Percentiles rank a stretch among this genome's conserved stretches.
These are phyloP conservation scores for Erythrobasidium hasegawianum DNA, from an alignment of 1,284 basidiomycete genomes.

Conservation along the genomic window DNA sequence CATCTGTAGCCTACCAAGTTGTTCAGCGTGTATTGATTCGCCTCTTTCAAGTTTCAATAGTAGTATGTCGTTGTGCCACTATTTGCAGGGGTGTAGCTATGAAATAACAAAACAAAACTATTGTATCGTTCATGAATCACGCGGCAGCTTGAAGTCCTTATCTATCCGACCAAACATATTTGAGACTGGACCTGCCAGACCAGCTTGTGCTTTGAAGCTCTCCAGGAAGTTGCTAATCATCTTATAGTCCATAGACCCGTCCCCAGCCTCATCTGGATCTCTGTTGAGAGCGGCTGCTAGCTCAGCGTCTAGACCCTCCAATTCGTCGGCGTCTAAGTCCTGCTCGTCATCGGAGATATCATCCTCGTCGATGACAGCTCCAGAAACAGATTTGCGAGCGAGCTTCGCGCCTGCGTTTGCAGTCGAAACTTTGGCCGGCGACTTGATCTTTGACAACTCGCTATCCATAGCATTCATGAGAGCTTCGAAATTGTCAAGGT, in stretches of 20 bases:
- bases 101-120: not conserved
- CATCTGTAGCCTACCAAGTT: no score
- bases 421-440: not conserved
- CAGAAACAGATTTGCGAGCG: not conserved
- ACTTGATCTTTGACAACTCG: slow-evolving; percentile 59
- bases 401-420: not conserved
- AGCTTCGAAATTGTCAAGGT: slow-evolving; percentile 84
- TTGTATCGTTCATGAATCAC: slow-evolving; percentile 22
- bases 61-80: not conserved
- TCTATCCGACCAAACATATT: slow-evolving; percentile 74
- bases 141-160: slow-evolving; percentile 39
- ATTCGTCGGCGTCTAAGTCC: slow-evolving; percentile 60
- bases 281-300: slow-evolving; percentile 63
- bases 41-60: no score
- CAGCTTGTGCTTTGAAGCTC: slow-evolving; percentile 84
- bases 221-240: slow-evolving; percentile 92
- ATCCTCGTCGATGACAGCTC: slow-evolving; percentile 6
- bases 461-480: slow-evolving; percentile 92
- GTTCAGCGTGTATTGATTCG: no score
- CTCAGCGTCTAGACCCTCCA: slow-evolving; percentile 80
- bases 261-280: slow-evolving; percentile 53
- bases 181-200: slow-evolving; percentile 79
- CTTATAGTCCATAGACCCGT: slow-evolving; percentile 67
- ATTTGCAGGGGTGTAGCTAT: not conserved
- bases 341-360: slow-evolving; percentile 54